Evolutionary conservation across 352 stramenopile species (phyloP).

Genomic region (Globisporangium spiculum): DNA sequence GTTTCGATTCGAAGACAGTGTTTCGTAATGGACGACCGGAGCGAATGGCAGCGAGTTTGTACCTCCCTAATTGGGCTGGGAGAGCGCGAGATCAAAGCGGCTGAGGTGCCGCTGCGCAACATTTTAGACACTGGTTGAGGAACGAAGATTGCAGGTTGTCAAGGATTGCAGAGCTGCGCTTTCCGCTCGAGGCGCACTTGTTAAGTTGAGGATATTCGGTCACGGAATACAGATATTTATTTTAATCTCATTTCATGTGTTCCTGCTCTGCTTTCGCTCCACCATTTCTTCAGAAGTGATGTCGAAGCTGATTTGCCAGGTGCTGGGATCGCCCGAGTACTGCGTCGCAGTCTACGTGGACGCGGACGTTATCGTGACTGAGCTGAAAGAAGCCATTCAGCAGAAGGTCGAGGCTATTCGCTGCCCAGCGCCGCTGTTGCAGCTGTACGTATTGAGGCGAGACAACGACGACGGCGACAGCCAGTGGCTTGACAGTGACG

Average conservation of each 20-base stretch:
- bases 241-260: not conserved
- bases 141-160: not conserved
- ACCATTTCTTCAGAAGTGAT: not conserved
- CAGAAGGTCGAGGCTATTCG: not conserved
- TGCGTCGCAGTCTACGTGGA: not conserved
- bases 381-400: not conserved
- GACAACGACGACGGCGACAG: not conserved
- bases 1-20: constrained; percentile 3
- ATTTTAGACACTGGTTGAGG: not conserved
- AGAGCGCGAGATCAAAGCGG: constrained; percentile 2
- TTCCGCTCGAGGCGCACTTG: not conserved
- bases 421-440: not conserved
- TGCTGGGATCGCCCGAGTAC: not conserved
- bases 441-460: not conserved
- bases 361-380: not conserved
- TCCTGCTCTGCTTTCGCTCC: not conserved
- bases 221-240: not conserved
- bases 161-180: not conserved
- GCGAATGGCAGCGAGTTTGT: not conserved
- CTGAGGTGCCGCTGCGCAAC: not conserved
- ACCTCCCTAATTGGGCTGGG: not conserved
- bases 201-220: not conserved
- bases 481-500: not conserved
- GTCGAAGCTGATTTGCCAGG: not conserved
- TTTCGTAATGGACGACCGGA: not conserved